Evolutionary conservation across 108 stramenopile genomes (phyloP).

Genomic region (Cyclotella atomus): DNA sequence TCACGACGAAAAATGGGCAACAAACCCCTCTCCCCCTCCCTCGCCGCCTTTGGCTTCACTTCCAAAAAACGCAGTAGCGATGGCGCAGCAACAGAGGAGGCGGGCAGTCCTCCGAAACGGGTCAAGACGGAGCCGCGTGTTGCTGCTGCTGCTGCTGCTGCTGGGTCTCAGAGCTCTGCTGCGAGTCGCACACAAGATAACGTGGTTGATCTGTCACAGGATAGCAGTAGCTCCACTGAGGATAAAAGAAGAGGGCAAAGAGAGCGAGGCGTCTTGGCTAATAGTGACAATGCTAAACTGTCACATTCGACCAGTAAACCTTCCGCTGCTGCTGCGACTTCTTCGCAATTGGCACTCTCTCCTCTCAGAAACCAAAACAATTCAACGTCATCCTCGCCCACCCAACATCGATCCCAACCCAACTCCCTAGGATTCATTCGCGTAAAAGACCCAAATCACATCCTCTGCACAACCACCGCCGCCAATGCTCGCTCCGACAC

Average conservation of each 20-base stretch:
- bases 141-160: not conserved
- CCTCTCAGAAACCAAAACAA: too few species aligned
- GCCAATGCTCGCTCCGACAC: conserved; percentile 37
- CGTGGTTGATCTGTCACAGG: conserved; percentile 4
- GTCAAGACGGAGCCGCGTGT: not conserved
- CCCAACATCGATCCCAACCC: too few species aligned
- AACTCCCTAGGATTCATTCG: conserved; percentile 23
- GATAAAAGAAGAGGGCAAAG: too few species aligned
- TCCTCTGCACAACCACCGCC: conserved; percentile 22
- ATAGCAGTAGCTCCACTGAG: too few species aligned
- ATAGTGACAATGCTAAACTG: too few species aligned
- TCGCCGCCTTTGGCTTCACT: conserved; percentile 2
- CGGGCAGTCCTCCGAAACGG: not conserved
- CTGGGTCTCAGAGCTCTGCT: not conserved
- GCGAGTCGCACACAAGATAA: not conserved
- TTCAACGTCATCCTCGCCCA: too few species aligned
- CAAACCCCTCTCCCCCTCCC: conserved; percentile 9
- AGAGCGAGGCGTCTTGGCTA: too few species aligned
- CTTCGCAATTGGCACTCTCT: too few species aligned
- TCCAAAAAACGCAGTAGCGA: conserved; percentile 1
- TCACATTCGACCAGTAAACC: too few species aligned
- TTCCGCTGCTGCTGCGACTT: too few species aligned
- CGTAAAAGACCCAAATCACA: conserved; percentile 13
- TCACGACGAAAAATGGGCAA: not conserved
- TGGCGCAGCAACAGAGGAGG: not conserved